These are phyloP conservation scores for Boletus eberwhitei DNA, from an alignment of 768 basidiomycete species.

Conservation along the genomic window DNA sequence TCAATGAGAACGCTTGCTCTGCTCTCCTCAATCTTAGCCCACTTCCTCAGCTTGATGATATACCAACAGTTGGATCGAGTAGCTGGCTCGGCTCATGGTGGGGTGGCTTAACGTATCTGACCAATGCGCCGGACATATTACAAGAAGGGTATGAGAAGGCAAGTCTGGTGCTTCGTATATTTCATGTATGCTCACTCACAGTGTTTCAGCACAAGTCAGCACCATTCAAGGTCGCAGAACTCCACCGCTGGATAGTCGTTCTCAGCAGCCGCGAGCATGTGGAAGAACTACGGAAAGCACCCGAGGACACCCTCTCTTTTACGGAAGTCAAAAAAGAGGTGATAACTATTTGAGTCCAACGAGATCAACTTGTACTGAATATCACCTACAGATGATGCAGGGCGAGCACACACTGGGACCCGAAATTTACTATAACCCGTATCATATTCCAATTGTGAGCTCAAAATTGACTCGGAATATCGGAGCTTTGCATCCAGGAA, in stretches of 20 bases:
- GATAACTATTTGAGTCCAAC: neutral
- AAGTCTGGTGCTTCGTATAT: neutral
- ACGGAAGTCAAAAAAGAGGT: conserved; percentile 33
- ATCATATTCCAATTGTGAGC: conserved; percentile 8
- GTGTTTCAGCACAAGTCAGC: conserved; percentile 22
- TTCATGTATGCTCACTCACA: neutral
- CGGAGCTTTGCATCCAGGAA: conserved; percentile 34
- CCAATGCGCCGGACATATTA: conserved; percentile 20
- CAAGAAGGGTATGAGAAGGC: conserved; percentile 34
- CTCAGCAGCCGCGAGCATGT: conserved; percentile 28
- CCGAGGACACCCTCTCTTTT: conserved; percentile 38
- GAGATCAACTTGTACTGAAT: neutral
- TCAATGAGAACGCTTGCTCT: no score
- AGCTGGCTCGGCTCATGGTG: conserved; percentile 28
- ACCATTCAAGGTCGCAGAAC: conserved; percentile 32
- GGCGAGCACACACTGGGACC: conserved; percentile 37
- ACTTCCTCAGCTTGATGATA: conserved; percentile 26
- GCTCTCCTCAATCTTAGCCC: no score
- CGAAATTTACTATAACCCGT: conserved; percentile 27
- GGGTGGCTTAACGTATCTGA: conserved; percentile 14
- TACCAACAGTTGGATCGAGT: conserved; percentile 30
- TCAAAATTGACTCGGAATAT: conserved; percentile 37
- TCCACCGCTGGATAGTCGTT: conserved; percentile 40
- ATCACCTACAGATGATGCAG: conserved; percentile 33
- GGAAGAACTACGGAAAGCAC: conserved; percentile 40